phyloP scores from a whole-genome alignment of 1,284 basidiomycete genomes.

The Tilletia indica region DNA sequence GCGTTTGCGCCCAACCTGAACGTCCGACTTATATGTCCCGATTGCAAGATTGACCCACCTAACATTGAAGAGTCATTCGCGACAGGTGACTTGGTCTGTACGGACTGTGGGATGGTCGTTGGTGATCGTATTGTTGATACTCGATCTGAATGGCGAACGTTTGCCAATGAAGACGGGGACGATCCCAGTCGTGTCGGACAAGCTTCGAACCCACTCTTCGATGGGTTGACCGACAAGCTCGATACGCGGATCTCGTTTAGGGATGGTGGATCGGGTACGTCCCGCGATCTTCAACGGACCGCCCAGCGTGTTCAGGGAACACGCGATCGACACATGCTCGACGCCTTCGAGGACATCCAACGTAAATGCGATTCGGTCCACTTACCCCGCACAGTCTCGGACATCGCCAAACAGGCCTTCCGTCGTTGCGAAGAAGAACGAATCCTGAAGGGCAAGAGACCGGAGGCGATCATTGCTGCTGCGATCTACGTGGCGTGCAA shows the following conservation, averaged over 20 bases:
- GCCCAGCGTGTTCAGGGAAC: slow-evolving; percentile 72
- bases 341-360: slow-evolving; percentile 85
- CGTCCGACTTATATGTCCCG: slow-evolving; percentile 67
- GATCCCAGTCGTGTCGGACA: slow-evolving; percentile 99
- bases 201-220: slow-evolving; percentile 82
- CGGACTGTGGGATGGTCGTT: slow-evolving; percentile 88
- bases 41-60: slow-evolving; percentile 86
- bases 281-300: slow-evolving; percentile 87
- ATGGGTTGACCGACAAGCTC: slow-evolving; percentile 86
- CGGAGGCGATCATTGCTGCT: slow-evolving; percentile 90
- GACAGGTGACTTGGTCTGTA: slow-evolving; percentile 95
- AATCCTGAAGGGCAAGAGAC: slow-evolving; percentile 82
- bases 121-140: slow-evolving; percentile 97
- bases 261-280: slow-evolving; percentile 88
- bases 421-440: slow-evolving; percentile 95
- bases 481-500: slow-evolving; percentile 98
- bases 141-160: slow-evolving; percentile 94
- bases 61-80: slow-evolving; percentile 96
- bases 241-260: slow-evolving; percentile 92
- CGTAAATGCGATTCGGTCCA: slow-evolving; percentile 93
- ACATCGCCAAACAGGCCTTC: slow-evolving; percentile 94
- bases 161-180: slow-evolving; percentile 93
- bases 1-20: slow-evolving; percentile 50
- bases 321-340: slow-evolving; percentile 78
- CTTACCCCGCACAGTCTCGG: slow-evolving; percentile 86